phyloP scores from a whole-genome alignment of 208 protist genomes.

The Crithidia thermophila region DNA sequence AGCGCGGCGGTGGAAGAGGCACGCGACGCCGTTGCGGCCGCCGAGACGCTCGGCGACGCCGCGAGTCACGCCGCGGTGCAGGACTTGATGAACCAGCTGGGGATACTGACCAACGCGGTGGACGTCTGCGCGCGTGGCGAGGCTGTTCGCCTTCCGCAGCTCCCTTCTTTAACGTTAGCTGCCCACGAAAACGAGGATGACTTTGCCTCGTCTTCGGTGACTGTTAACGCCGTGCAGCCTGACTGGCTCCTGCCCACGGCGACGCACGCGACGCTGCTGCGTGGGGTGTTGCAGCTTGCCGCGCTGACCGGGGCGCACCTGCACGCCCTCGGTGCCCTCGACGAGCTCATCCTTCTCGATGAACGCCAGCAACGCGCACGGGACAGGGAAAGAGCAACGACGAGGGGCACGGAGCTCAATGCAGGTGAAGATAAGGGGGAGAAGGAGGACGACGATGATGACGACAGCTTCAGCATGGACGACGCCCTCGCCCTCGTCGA shows the following conservation, averaged over 20 bases:
- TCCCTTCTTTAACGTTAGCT: too few species aligned
- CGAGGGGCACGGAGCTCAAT: neutral
- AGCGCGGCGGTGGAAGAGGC: conserved; percentile 26
- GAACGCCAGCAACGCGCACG: conserved; percentile 29
- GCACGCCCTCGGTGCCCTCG: conserved; percentile 48
- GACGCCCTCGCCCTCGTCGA: conserved; percentile 63
- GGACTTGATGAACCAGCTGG: conserved; percentile 20
- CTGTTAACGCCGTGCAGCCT: too few species aligned
- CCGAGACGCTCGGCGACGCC: conserved; percentile 34
- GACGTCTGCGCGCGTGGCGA: conserved; percentile 4
- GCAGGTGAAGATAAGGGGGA: neutral
- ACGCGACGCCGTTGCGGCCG: conserved; percentile 21
- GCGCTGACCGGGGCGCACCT: conserved; percentile 33
- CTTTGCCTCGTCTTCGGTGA: too few species aligned
- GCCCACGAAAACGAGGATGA: too few species aligned
- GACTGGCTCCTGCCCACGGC: conserved; percentile 40
- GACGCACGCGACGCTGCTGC: conserved; percentile 52
- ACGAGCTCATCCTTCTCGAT: conserved; percentile 55
- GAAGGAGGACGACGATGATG: conserved; percentile 13
- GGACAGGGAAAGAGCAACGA: neutral
- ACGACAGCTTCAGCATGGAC: conserved; percentile 57
- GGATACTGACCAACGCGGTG: conserved; percentile 6
- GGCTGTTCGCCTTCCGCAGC: neutral
- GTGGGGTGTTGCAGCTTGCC: conserved; percentile 42
- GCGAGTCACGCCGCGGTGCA: conserved; percentile 27